Conservation (phyloP, 2,329 filamentous ascomycete genomes). For the Graphilbum fragrans region DNA sequence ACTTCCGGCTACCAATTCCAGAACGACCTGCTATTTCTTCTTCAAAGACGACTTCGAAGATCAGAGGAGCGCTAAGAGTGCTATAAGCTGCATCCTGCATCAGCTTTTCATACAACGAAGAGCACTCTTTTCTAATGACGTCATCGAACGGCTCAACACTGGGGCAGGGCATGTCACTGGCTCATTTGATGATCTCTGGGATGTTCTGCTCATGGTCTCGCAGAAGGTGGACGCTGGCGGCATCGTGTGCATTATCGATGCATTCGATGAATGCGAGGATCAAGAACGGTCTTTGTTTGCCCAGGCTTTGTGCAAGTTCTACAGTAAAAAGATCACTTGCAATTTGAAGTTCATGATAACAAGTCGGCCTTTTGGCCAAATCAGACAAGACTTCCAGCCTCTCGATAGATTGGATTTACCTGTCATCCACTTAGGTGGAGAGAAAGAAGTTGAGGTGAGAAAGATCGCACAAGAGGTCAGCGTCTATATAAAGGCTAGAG, state of each 20-base stretch:
- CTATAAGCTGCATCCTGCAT: conserved; percentile 3
- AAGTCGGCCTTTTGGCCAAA: conserved; percentile 20
- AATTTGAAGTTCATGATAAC: conserved; percentile 16
- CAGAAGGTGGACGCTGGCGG: neutral
- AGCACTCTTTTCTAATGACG: neutral
- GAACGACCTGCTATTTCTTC: conserved; percentile 6
- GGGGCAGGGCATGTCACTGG: neutral
- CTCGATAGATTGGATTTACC: conserved; percentile 11
- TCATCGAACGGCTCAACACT: neutral
- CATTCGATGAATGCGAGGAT: neutral
- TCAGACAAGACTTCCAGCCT: conserved; percentile 13
- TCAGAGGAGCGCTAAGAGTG: neutral
- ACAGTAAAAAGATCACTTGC: conserved; percentile 6
- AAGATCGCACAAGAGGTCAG: conserved; percentile 16
- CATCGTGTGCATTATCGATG: conserved; percentile 3
- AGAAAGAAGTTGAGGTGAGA: conserved; percentile 14
- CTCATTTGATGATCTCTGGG: neutral
- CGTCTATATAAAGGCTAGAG: conserved; percentile 6
- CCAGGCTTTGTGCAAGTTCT: neutral
- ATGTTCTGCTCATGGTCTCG: neutral
- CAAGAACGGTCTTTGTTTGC: neutral
- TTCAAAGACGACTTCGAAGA: conserved; percentile 7
- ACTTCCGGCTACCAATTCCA: neutral
- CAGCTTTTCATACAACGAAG: conserved; percentile 1
- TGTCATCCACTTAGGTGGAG: conserved; percentile 20